A percentile compares a stretch with the other conserved stretches of the same genome.
These are phyloP conservation scores for Penicillium olsonii DNA, from an alignment of 2,329 filamentous ascomycete species.

Conservation along the genomic window DNA sequence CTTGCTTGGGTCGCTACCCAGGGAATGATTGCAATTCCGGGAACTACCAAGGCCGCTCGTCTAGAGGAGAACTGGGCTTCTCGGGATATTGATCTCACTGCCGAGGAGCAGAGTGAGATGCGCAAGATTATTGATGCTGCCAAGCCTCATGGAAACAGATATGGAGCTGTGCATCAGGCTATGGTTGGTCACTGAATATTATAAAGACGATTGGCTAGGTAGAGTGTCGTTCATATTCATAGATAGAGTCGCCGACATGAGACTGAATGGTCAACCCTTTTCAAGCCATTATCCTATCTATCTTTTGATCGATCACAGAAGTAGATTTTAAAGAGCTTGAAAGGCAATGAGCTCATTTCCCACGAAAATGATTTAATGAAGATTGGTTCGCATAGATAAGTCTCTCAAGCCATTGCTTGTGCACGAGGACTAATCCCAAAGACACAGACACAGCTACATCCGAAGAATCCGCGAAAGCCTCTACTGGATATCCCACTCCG, in stretches of 20 bases:
- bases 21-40: constrained; percentile 50
- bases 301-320: too few relatives aligned
- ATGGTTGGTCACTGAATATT: constrained; percentile 32
- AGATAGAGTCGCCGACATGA: too few relatives aligned
- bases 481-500: too few relatives aligned
- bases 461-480: neutral
- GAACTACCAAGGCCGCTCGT: constrained; percentile 45
- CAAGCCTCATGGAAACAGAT: constrained; percentile 42
- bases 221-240: too few relatives aligned
- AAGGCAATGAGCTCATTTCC: too few relatives aligned
- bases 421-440: neutral
- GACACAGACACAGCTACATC: neutral
- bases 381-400: neutral
- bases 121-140: constrained; percentile 40
- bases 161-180: constrained; percentile 25
- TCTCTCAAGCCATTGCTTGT: neutral
- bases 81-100: constrained; percentile 37
- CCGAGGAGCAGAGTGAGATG: constrained; percentile 44
- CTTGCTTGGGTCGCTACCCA: constrained; percentile 46
- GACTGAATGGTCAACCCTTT: neutral
- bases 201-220: too few relatives aligned
- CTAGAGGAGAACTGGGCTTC: constrained; percentile 46
- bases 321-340: too few relatives aligned
- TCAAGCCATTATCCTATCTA: too few relatives aligned
- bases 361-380: too few relatives aligned